These are phyloP conservation scores for Chrysoporthe austroafricana DNA, from an alignment of 2,329 filamentous ascomycete species.

Conservation along the genomic window DNA sequence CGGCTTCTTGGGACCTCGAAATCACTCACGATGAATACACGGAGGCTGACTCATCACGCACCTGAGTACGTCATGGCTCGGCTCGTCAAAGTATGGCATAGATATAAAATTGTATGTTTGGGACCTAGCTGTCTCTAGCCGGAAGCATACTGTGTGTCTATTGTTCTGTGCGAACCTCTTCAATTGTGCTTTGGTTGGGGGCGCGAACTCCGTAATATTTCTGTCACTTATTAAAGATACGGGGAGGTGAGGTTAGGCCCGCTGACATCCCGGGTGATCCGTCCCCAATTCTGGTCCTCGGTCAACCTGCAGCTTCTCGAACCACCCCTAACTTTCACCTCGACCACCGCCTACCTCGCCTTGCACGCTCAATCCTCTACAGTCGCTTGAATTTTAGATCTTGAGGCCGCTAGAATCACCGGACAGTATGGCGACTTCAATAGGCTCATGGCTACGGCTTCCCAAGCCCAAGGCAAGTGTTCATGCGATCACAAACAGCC, in stretches of 20 bases:
- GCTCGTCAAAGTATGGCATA: background rate
- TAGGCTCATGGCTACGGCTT: conserved; percentile 20
- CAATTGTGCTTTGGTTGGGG: background rate
- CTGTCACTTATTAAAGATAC: background rate
- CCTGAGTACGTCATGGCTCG: background rate
- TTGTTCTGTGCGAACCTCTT: background rate
- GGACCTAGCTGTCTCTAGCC: too few species aligned
- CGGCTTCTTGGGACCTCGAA: background rate
- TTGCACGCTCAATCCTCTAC: conserved; percentile 6
- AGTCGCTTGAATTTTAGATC: background rate
- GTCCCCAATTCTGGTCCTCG: background rate
- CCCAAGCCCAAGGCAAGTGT: conserved; percentile 27
- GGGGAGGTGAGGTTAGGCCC: conserved; percentile 8
- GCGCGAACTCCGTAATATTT: background rate
- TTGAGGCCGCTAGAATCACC: background rate
- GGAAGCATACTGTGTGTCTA: too few species aligned
- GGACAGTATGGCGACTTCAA: conserved; percentile 21
- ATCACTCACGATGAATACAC: background rate
- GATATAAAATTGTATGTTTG: background rate
- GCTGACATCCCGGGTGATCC: conserved; percentile 3
- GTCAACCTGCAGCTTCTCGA: conserved; percentile 1
- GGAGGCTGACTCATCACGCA: conserved; percentile 16
- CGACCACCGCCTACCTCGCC: background rate
- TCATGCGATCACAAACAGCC: background rate
- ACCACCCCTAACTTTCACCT: conserved; percentile 20